Percentiles rank a stretch among this genome's conserved stretches.
Evolutionary conservation across 169 alveolate genomes (phyloP).

Genomic region (Blepharisma undulans): DNA sequence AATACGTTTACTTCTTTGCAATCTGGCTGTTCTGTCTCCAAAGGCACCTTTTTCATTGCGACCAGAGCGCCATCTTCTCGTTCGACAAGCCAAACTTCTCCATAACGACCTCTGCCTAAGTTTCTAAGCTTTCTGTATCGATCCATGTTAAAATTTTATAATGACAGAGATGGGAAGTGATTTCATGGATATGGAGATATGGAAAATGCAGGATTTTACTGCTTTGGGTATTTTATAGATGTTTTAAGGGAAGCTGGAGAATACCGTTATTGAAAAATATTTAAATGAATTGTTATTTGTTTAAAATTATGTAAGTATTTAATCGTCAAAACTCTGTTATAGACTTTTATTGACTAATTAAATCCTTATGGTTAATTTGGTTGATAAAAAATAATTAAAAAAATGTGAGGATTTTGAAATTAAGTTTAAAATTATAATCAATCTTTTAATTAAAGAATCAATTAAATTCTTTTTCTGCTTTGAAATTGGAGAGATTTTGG

Average conservation of each 20-base stretch:
- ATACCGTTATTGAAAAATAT: not conserved
- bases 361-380: not conserved
- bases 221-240: not conserved
- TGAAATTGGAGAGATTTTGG: not conserved
- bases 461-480: not conserved
- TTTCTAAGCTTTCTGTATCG: conserved; percentile 6
- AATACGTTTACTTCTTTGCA: conserved; percentile 86
- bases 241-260: not conserved
- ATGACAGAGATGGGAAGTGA: not conserved
- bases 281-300: not conserved
- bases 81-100: conserved; percentile 35
- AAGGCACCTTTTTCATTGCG: not conserved
- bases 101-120: conserved; percentile 30
- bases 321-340: not conserved
- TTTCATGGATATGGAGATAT: not conserved
- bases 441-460: too few species aligned
- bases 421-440: not conserved
- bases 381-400: too few species aligned
- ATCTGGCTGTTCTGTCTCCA: conserved; percentile 24
- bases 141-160: not conserved
- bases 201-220: not conserved
- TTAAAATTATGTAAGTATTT: not conserved
- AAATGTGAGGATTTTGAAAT: not conserved
- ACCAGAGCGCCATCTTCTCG: not conserved
- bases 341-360: not conserved